Evolutionary conservation across 2,329 filamentous ascomycete species (phyloP).

Genomic region (Daldinia sp.): DNA sequence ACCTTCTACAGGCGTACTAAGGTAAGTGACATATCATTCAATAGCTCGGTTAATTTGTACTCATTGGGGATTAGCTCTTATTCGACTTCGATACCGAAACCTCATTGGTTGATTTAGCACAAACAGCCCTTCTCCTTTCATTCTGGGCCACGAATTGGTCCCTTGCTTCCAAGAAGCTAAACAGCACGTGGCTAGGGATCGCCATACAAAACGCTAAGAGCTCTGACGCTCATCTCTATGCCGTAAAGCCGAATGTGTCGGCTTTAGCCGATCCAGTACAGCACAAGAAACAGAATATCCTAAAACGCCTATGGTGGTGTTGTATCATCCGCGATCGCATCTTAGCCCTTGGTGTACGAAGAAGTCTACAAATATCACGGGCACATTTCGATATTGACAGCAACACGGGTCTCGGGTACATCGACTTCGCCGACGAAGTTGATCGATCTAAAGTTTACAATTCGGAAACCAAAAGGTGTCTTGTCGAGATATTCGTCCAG

Average conservation of each 20-base stretch:
- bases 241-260: constrained; percentile 46
- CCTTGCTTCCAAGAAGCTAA: constrained; percentile 50
- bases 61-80: constrained; percentile 47
- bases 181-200: constrained; percentile 58
- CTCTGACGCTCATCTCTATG: constrained; percentile 55
- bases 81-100: constrained; percentile 56
- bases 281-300: constrained; percentile 50
- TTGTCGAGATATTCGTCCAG: constrained; percentile 56
- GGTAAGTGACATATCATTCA: constrained; percentile 36
- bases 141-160: constrained; percentile 52
- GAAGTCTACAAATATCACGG: constrained; percentile 59
- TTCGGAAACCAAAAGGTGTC: constrained; percentile 53
- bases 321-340: constrained; percentile 62
- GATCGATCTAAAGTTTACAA: constrained; percentile 56
- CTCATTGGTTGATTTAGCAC: constrained; percentile 52
- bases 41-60: neutral
- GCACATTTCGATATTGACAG: constrained; percentile 55
- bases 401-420: constrained; percentile 49
- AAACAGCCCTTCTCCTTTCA: constrained; percentile 54
- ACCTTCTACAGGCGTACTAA: constrained; percentile 55
- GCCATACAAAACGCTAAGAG: constrained; percentile 60
- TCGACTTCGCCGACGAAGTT: constrained; percentile 58
- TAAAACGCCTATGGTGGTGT: constrained; percentile 64
- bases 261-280: constrained; percentile 45
- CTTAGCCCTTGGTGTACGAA: constrained; percentile 58